Evolutionary conservation across 2,329 filamentous ascomycete genomes (phyloP), one percentile per base, ranked within the genome.

Genomic region (Huntiella moniliformis): DNA sequence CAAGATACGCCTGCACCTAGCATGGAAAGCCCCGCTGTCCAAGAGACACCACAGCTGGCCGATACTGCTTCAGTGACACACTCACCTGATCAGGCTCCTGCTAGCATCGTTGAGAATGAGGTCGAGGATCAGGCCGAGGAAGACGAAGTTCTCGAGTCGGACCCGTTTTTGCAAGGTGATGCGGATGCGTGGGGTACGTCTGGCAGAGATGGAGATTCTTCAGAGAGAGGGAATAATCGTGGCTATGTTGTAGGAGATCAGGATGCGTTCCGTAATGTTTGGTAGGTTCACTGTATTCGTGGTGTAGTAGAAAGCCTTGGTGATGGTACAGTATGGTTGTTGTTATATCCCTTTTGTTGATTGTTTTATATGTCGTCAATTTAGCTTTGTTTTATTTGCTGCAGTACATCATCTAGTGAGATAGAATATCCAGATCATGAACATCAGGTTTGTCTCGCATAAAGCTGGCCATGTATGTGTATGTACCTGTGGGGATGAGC

Each of bases 231-330:
- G 18, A 15, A 13, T 34, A 22, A 32, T 5, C 22, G 15, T 16
- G 40, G 6, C 5, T 62, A 60, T 42, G 53, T 55, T 18, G 55
- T 61, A 2, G 52, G 58, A n/a, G 60, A 62, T 13, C 57, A 57
- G 22, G 65, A 67, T 3, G 66, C 64, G 47, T 68, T 67, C 50
- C 57, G 58, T 15, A 68, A 68, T 50, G 63, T 67, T n/a, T 69
- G 66, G 66, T 58, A 42, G 28, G 37, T 5, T 3, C 13, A 32
- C 4, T 44, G 32, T 18, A 4, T 32, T 33, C 13, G 6, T 13
- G 38, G 38, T 41, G 6, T 41, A 13, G 10, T 39, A n/a, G 32
- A 38, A 13, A 15, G 17, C 5, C 32, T 34, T 42, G 12, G 12
- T 3, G 22, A 28, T 28, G 22, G 22, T 28, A 28, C 7, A 3